Evolutionary conservation across 1,284 basidiomycete species (phyloP).

Genomic region (Porodaedalea pini): DNA sequence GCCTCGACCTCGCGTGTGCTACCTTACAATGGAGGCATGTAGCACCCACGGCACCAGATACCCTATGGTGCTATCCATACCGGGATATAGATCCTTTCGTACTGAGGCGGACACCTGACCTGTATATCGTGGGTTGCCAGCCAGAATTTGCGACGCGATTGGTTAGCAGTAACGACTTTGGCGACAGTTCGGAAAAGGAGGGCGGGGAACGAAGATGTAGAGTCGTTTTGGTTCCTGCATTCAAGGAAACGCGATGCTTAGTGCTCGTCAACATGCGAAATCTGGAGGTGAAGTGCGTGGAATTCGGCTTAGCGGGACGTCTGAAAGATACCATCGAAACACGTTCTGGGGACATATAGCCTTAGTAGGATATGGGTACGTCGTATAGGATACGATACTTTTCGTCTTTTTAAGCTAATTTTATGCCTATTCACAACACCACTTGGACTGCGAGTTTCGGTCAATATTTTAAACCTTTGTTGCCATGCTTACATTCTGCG

Average conservation of each 20-base stretch:
- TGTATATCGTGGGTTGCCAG: constrained; percentile 94
- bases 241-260: constrained; percentile 62
- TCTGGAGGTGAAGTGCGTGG: constrained; percentile 16
- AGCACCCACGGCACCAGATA: constrained; percentile 97
- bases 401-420: neutral
- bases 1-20: constrained; percentile 70
- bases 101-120: constrained; percentile 76
- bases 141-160: constrained; percentile 75
- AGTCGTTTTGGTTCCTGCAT: constrained; percentile 82
- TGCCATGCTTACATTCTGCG: neutral
- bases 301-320: constrained; percentile 1
- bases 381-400: neutral
- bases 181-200: constrained; percentile 31
- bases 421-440: no score
- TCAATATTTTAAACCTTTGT: neutral
- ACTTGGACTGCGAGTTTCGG: neutral
- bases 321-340: neutral
- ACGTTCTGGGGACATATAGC: neutral
- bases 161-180: constrained; percentile 40
- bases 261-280: constrained; percentile 55
- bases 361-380: neutral
- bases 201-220: constrained; percentile 51
- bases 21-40: constrained; percentile 94
- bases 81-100: constrained; percentile 88
- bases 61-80: constrained; percentile 97